A percentile compares a stretch with the other conserved stretches of the same genome.
These are phyloP conservation scores for Vitis rupestris DNA, from an alignment of 164 flowering plant species.

Conservation along the genomic window DNA sequence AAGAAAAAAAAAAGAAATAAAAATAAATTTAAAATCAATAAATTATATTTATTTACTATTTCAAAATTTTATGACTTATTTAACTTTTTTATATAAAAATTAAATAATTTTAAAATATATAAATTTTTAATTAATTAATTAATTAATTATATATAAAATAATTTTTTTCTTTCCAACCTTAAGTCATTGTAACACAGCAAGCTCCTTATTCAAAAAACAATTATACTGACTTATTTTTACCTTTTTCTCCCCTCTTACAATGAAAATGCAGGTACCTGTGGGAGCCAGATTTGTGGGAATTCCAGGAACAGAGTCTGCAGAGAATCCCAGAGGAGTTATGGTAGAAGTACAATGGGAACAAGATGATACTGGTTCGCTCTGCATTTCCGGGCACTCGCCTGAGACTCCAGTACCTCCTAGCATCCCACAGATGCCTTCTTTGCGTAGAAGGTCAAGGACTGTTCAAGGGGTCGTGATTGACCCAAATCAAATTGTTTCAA, in stretches of 20 bases:
- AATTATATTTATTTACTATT: too few relatives aligned
- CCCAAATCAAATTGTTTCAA: conserved; percentile 31
- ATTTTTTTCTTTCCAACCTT: too few relatives aligned
- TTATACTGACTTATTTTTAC: neutral
- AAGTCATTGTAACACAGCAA: too few relatives aligned
- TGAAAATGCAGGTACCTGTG: conserved; percentile 61
- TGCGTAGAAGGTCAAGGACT: conserved; percentile 22
- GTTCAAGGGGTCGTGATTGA: conserved; percentile 59
- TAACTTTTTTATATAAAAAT: too few relatives aligned
- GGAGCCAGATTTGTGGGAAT: conserved; percentile 83
- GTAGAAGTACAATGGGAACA: conserved; percentile 90
- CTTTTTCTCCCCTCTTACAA: neutral
- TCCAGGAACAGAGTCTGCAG: conserved; percentile 73
- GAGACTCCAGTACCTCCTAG: conserved; percentile 62
- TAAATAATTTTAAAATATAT: too few relatives aligned
- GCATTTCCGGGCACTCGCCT: conserved; percentile 78
- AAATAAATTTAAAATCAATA: too few relatives aligned
- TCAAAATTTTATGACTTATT: too few relatives aligned
- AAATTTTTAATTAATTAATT: too few relatives aligned
- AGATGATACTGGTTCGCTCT: conserved; percentile 75
- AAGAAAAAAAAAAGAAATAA: too few relatives aligned
- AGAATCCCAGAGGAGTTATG: conserved; percentile 75
- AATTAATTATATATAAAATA: too few relatives aligned
- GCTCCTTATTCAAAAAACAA: too few relatives aligned
- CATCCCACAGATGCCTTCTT: conserved; percentile 25